Base-by-base conservation (phyloP, 805 yeast species). In the Yarrowia alimentaria region DNA sequence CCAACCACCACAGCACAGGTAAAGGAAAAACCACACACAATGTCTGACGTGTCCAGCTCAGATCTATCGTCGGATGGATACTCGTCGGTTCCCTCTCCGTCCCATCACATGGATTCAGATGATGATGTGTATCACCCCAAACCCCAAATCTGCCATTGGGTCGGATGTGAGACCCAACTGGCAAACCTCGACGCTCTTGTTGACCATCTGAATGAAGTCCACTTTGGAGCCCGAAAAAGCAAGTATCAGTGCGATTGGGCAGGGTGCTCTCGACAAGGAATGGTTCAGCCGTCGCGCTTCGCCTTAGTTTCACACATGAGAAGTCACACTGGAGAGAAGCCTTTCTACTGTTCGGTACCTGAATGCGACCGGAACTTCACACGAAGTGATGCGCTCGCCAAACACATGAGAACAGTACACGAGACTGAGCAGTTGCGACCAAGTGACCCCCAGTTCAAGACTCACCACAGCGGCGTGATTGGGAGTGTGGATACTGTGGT, bases 321-420 rank as follows among this genome's bases (percentile, higher is more conserved):
- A 51, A 71, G 78, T 1, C 91, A 84, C 61, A 78, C 84, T 0
- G 81, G 83, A 1, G 85, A 82, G 58, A 74, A 74, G 58, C 86
- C 86, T 26, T 80, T 75, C 57, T 75, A 70, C 57, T 84, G 91
- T 62, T 71, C 76, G 1, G 68, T 81, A 11, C 85, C 85, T 1
- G 85, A 81, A 56, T 84, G 91, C 63, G 75, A 73, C 45, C 72
- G 76, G 55, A 73, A 73, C 35, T 82, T 81, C 59, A 73, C 79
- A 0, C 63, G 83, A 50, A 69, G 80, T 0, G 85, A 79, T 55
- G 85, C 83, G 1, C 69, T 85, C 54, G 74, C 80, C 14, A 76
- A 78, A 56, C 91, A 85, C 63, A 69, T 82, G 53, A 72, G 78
- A 33, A 73, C 79, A 0, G 80, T 74, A 1, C 90, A 83, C 61